Conservation (phyloP, 2,329 filamentous ascomycete genomes). For the Bipolaris sorokiniana region DNA sequence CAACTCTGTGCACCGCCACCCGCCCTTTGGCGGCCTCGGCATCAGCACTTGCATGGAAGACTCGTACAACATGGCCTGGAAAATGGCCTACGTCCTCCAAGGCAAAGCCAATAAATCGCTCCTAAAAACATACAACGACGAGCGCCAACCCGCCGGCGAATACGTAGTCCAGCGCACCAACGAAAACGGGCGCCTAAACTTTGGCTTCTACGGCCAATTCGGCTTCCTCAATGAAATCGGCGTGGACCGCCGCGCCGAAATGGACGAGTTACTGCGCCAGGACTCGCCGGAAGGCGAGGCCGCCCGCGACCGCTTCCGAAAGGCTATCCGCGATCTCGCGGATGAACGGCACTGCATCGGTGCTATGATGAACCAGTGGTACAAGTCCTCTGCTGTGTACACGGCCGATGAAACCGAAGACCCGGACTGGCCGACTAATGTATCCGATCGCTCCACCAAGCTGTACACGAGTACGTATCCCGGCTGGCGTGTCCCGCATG, state of each 20-base stretch:
- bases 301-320: not conserved
- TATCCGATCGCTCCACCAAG: conserved; percentile 1
- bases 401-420: conserved; percentile 1
- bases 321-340: not conserved
- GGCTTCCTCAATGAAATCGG: not conserved
- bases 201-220: conserved; percentile 3
- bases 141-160: conserved; percentile 10
- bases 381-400: conserved; percentile 8
- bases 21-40: conserved; percentile 67
- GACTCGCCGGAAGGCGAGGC: conserved; percentile 5
- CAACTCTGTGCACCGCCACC: conserved; percentile 49
- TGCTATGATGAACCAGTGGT: conserved; percentile 14
- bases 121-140: conserved; percentile 2
- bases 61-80: conserved; percentile 61
- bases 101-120: conserved; percentile 4
- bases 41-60: conserved; percentile 74
- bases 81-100: conserved; percentile 41
- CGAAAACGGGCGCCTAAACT: conserved; percentile 8
- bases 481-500: conserved; percentile 5
- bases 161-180: conserved; percentile 11
- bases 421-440: conserved; percentile 3
- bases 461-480: conserved; percentile 10
- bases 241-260: not conserved
- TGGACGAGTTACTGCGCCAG: not conserved
- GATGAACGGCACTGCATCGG: conserved; percentile 9